Base-by-base conservation (phyloP, 2,329 filamentous ascomycete genomes). In the Pseudogymnoascus sp. region DNA sequence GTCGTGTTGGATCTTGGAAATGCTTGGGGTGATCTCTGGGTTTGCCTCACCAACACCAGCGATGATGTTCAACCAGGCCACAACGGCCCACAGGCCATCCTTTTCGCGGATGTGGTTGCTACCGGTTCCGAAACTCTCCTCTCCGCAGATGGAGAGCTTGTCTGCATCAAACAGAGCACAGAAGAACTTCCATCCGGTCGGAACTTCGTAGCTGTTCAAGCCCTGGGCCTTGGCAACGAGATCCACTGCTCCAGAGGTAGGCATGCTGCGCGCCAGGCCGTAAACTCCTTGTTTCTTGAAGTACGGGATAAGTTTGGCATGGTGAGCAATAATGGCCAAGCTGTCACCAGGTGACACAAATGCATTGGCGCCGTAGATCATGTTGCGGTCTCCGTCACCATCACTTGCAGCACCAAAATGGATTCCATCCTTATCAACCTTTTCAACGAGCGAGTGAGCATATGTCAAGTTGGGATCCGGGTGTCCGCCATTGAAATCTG, bases 91-190 rank as follows among this genome's bases (percentile, higher is more conserved):
- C 44, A 99, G 84, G 66, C 95, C 95, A 73, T 99, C 95, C 85
- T 99, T 99, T 81, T 99, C 95, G 70, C 95, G 91, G 74, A 99
- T 96, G 78, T 99, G 95, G 81, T 99, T 97, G 78, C 90, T 96
- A 40, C 95, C 95, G 10, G 95, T 99, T 69, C 95, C 95, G 76
- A 99, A 99, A 68, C 90, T 95, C 83, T 99, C 95, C 79, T 99
- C 95, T 64, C 95, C 95, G 74, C 95, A 99, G 75, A 99, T 99
- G 73, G 95, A 96, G 74, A 97, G 88, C 83, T 96, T 96, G 79
- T 96, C 82, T 68, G 91, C 89, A 73, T 97, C 93, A 72, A 97
- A 96, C 64, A 97, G 84, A 71, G 92, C 91, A 74, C 93, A 97
- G 86, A 97, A 97, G 83, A 97, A 97, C 78, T 97, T 97, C 95